Percentiles rank a stretch among this genome's conserved stretches.
Conservation (phyloP, 1,284 basidiomycete genomes). For the Puccinia polysora region DNA sequence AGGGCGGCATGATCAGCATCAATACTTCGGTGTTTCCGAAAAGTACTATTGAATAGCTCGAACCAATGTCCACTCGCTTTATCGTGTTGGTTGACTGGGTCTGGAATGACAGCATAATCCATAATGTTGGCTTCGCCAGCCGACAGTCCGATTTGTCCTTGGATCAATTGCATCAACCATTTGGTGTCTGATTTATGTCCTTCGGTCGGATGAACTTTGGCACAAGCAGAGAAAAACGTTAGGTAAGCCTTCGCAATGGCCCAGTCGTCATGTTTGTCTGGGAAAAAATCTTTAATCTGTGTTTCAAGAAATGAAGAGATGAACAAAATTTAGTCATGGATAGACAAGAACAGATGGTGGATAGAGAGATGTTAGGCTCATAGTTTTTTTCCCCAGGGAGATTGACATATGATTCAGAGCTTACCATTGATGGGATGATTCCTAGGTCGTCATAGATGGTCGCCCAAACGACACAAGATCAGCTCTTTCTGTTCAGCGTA, state of each 20-base stretch:
- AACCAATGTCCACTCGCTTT: not conserved
- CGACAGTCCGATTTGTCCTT: constrained; percentile 31
- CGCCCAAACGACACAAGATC: too few relatives aligned
- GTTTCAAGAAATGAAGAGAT: not conserved
- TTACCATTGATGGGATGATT: constrained; percentile 42
- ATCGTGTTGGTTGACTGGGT: constrained; percentile 39
- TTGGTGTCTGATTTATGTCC: constrained; percentile 32
- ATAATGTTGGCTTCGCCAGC: constrained; percentile 39
- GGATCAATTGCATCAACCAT: constrained; percentile 38
- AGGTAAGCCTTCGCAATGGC: constrained; percentile 41
- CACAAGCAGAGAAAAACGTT: constrained; percentile 8
- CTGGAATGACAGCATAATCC: constrained; percentile 36
- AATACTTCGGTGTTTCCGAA: not conserved
- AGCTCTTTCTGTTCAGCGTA: too few relatives aligned
- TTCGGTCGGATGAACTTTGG: constrained; percentile 42
- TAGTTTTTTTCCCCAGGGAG: too few relatives aligned
- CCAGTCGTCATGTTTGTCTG: constrained; percentile 35
- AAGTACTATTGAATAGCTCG: not conserved
- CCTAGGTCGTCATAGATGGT: too few relatives aligned
- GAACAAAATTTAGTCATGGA: not conserved
- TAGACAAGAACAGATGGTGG: too few relatives aligned
- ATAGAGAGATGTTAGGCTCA: too few relatives aligned
- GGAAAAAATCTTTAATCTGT: constrained; percentile 37
- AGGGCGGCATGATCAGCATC: not conserved
- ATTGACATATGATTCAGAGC: too few relatives aligned